Base-by-base conservation (phyloP, 73 alveolate species). In the Paramecium tetraurelia region DNA sequence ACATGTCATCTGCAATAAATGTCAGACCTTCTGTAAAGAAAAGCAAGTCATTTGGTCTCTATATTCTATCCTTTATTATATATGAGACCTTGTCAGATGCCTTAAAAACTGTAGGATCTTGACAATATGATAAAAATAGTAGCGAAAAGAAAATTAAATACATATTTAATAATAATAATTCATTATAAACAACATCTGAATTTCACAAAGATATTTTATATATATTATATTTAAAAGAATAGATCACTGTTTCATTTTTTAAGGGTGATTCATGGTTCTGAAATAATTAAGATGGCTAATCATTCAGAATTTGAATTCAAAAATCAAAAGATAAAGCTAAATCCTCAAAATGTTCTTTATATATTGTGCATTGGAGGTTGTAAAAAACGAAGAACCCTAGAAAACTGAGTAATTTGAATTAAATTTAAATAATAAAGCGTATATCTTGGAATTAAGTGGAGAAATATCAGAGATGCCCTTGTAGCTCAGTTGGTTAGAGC, bases 401-500 rank as follows among this genome's bases (percentile, higher is more conserved):
- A 7, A 7, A 40, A 7, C 2, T 14, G n/a, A 12, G 22, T 48
- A 14, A 48, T 48, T 48, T 48, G 6, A 3, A 48, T n/a, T n/a
- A 48, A 14, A 1, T 48, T 2, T 16, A 12, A 48, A 16, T 16
- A 48, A 48, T 16, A 48, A 14, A 14, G 22, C 9, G 59, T 48
- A 48, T 48, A 48, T 48, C 59, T 48, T 48, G 59, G 5, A 48
- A 12, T 48, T 16, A 0, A 48, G 59, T 14, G 27, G 59, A 48
- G 22, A 59, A 21, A 70, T 29, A 38, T 24, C 57, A 35, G 20
- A 21, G 27, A 12, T 77, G 93, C 93, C 89, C 89, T 76, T 88
- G 93, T 88, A 88, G 93, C 93, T 89, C 94, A 89, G 94, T 41
- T 89, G 92, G 94, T 89, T 70, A 89, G 94, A 89, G 92, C 94